Conservation (phyloP, 2,329 filamentous ascomycete genomes). For the Penicillium sp. region DNA sequence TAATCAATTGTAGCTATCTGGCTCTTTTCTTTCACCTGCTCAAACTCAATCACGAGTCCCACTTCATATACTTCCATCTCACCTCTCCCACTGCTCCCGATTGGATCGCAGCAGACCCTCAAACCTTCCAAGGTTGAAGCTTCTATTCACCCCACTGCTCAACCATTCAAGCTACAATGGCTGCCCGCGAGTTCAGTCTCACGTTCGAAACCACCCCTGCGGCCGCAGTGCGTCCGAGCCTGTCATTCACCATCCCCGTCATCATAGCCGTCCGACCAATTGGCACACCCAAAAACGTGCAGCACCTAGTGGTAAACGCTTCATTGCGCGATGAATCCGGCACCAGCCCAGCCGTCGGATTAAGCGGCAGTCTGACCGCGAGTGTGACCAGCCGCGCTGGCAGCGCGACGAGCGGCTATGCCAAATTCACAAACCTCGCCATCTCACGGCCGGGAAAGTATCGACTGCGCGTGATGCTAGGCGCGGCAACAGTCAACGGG, state of each 20-base stretch:
- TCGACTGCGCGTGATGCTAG: conserved; percentile 30
- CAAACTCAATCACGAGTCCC: conserved; percentile 2
- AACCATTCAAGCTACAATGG: conserved; percentile 2
- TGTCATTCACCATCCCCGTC: conserved; percentile 30
- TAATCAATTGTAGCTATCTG: background rate
- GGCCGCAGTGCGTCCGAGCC: conserved; percentile 22
- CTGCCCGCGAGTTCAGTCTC: conserved; percentile 27
- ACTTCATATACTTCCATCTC: conserved; percentile 6
- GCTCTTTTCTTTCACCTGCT: background rate
- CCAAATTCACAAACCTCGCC: conserved; percentile 25
- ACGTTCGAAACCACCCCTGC: conserved; percentile 30
- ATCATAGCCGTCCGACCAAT: conserved; percentile 29
- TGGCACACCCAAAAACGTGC: conserved; percentile 20
- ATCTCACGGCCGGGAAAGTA: conserved; percentile 30
- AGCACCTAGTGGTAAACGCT: conserved; percentile 28
- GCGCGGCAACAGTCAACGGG: conserved; percentile 25
- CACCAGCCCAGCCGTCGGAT: conserved; percentile 15
- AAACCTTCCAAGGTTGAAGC: background rate
- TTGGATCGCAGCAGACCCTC: conserved; percentile 3
- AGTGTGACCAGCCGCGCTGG: conserved; percentile 31
- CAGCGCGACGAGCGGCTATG: conserved; percentile 29
- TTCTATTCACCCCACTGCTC: background rate
- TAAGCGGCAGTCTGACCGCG: conserved; percentile 28
- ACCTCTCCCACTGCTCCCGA: background rate
- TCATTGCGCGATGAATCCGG: conserved; percentile 28